Conservation (phyloP, 2,329 filamentous ascomycete species). For the Ascochyta fabae region DNA sequence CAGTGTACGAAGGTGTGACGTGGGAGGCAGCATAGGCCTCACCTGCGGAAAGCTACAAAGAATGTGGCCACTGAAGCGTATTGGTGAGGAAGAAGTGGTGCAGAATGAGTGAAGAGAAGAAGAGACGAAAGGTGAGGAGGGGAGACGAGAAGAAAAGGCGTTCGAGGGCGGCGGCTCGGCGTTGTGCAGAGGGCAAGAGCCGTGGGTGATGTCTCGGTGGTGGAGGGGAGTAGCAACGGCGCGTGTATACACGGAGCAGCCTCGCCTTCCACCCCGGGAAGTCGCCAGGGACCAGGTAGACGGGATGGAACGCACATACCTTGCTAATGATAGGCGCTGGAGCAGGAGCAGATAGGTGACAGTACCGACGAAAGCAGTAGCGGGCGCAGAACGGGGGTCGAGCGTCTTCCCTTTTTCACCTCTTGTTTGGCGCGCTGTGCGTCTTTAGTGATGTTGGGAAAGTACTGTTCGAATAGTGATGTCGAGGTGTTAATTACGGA, state of each 20-base stretch:
- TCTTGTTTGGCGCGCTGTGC: conserved; percentile 8
- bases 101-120: conserved; percentile 40
- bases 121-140: conserved; percentile 25
- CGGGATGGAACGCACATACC: conserved; percentile 29
- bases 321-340: conserved; percentile 19
- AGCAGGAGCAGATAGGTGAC: conserved; percentile 23
- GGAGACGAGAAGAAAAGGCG: conserved; percentile 26
- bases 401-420: conserved; percentile 10
- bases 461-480: conserved; percentile 47
- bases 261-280: conserved; percentile 29
- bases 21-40: conserved; percentile 18
- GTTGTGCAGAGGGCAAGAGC: conserved; percentile 39
- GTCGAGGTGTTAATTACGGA: conserved; percentile 30
- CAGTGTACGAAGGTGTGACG: conserved; percentile 16
- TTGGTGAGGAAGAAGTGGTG: conserved; percentile 49
- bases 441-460: conserved; percentile 39
- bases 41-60: conserved; percentile 54
- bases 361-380: conserved; percentile 16
- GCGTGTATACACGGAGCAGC: conserved; percentile 25
- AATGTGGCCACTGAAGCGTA: conserved; percentile 54
- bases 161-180: conserved; percentile 29
- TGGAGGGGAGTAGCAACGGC: conserved; percentile 21
- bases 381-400: conserved; percentile 9
- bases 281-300: conserved; percentile 15
- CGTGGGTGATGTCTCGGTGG: conserved; percentile 23